Conservation (phyloP, 2,329 filamentous ascomycete species). For the Xylaria sp. region DNA sequence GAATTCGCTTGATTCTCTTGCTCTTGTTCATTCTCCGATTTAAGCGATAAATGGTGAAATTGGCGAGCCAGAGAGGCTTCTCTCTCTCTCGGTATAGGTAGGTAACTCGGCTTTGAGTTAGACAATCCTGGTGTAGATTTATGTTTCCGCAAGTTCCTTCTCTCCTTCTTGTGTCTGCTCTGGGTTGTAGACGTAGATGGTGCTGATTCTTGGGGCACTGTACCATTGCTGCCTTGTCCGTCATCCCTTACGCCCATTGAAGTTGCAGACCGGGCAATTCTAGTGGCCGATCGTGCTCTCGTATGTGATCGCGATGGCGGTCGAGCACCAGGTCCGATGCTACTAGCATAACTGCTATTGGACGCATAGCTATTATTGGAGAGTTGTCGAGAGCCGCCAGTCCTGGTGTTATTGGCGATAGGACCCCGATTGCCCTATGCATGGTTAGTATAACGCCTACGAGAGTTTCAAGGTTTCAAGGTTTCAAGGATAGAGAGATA, state of each 20-base stretch:
- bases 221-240: constrained; percentile 54
- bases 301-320: constrained; percentile 49
- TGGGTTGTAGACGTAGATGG: constrained; percentile 33
- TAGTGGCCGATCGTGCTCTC: constrained; percentile 47
- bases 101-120: constrained; percentile 31
- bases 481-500: constrained; percentile 3
- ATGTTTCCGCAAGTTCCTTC: constrained; percentile 45
- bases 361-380: constrained; percentile 53
- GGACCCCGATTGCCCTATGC: constrained; percentile 30
- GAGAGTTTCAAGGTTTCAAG: no score
- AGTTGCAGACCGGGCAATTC: constrained; percentile 47
- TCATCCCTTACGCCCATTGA: constrained; percentile 47
- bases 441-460: constrained; percentile 37
- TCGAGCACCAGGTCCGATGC: constrained; percentile 51
- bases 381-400: constrained; percentile 40
- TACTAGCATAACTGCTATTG: constrained; percentile 53
- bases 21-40: constrained; percentile 47
- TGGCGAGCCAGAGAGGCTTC: constrained; percentile 57
- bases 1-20: constrained; percentile 61
- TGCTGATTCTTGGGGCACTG: constrained; percentile 44
- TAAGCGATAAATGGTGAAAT: constrained; percentile 56
- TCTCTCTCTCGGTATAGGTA: constrained; percentile 48
- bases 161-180: constrained; percentile 24
- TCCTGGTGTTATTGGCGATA: constrained; percentile 11
- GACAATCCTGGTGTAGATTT: constrained; percentile 44